phyloP scores from a whole-genome alignment of 805 yeast genomes.

The Wickerhamiella azymoides region DNA sequence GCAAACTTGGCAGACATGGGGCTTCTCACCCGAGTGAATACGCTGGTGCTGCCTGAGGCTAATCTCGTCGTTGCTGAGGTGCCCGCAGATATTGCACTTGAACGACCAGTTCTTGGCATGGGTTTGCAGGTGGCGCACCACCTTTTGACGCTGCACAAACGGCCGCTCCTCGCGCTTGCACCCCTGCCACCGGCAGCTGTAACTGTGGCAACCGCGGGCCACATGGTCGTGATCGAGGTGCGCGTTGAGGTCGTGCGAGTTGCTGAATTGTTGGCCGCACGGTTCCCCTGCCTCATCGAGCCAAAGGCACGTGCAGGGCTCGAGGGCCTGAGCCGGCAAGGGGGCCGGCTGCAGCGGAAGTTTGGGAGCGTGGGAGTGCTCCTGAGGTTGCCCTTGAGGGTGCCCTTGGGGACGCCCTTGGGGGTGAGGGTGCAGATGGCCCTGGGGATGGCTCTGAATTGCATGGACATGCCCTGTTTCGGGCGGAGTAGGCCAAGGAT shows the following conservation, averaged over 20 bases:
- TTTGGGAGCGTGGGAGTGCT: not conserved
- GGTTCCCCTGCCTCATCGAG: slow-evolving; percentile 28
- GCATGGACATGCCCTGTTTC: not conserved
- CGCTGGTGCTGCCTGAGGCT: slow-evolving; percentile 72
- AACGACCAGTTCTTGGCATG: slow-evolving; percentile 81
- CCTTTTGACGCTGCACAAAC: slow-evolving; percentile 74
- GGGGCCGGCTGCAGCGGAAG: not conserved
- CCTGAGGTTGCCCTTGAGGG: no score
- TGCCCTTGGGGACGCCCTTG: no score
- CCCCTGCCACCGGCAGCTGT: slow-evolving; percentile 76
- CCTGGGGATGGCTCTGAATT: no score
- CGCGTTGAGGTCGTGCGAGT: slow-evolving; percentile 49
- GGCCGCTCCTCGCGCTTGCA: slow-evolving; percentile 50
- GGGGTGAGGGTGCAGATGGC: no score
- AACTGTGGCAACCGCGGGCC: slow-evolving; percentile 55
- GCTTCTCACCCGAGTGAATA: slow-evolving; percentile 82
- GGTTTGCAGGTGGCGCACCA: slow-evolving; percentile 71
- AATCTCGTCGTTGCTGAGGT: slow-evolving; percentile 60
- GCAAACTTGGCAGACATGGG: slow-evolving; percentile 61
- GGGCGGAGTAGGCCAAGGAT: not conserved
- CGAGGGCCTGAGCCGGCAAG: slow-evolving; percentile 4
- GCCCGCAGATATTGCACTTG: slow-evolving; percentile 54
- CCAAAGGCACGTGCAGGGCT: slow-evolving; percentile 20
- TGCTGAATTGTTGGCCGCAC: slow-evolving; percentile 39
- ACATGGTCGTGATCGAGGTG: slow-evolving; percentile 62